Percentiles rank a stretch among this genome's conserved stretches.
These are phyloP conservation scores for Dipteronia dyeriana DNA, from an alignment of 345 rosid species.

Conservation along the genomic window DNA sequence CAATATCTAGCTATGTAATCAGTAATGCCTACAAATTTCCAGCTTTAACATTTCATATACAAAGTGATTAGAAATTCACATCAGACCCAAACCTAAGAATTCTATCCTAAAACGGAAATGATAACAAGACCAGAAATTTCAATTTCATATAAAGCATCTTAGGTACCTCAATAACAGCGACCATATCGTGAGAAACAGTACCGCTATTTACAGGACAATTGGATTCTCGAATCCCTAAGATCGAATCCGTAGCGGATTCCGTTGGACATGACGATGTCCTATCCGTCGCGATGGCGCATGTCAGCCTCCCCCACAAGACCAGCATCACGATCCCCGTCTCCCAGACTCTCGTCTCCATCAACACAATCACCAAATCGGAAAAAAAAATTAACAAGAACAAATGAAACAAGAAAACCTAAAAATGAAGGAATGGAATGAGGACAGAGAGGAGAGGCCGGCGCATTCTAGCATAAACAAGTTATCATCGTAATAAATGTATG, in stretches of 20 bases:
- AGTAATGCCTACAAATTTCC: neutral
- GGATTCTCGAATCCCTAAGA: constrained; percentile 54
- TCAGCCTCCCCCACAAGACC: constrained; percentile 36
- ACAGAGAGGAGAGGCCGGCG: constrained; percentile 10
- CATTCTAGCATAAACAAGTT: constrained; percentile 14
- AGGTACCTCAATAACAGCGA: constrained; percentile 67
- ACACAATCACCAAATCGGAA: neutral
- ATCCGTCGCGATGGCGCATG: constrained; percentile 27
- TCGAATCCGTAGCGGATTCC: constrained; percentile 44
- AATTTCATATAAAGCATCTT: neutral
- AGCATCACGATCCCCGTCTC: constrained; percentile 39
- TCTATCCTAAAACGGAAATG: neutral
- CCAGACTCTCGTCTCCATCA: constrained; percentile 40
- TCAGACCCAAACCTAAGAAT: neutral
- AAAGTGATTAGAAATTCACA: neutral
- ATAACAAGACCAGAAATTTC: neutral
- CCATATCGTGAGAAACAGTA: constrained; percentile 33
- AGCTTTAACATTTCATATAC: neutral
- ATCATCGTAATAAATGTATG: neutral
- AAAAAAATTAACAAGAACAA: neutral
- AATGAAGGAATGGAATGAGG: constrained; percentile 1
- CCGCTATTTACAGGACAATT: constrained; percentile 33
- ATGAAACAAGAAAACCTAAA: neutral
- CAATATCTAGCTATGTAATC: neutral
- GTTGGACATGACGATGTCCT: constrained; percentile 48